Evolutionary conservation across 108 stramenopile species (phyloP), one percentile per base, ranked within the genome.

Genomic region (Cyclotella cryptica): DNA sequence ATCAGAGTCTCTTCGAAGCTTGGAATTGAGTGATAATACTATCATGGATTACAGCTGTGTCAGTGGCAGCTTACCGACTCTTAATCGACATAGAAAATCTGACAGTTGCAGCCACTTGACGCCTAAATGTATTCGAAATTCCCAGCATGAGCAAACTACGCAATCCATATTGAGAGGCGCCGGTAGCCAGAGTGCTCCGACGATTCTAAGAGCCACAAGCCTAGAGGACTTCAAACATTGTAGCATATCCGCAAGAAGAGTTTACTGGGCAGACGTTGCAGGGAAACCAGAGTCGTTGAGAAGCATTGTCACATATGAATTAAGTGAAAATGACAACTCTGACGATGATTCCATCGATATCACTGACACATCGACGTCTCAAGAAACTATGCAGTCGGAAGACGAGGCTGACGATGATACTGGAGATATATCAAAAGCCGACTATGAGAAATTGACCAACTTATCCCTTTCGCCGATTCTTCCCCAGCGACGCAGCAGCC

Each of bases 1-100:
- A 7, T 61, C 60, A 15, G 60, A 61, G n/a, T 61, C 60, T 61
- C 60, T 61, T 61, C 60, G 60, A 15, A 61, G 60, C 19, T 21
- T 61, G 15, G 60, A 61, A 39, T 10, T 61, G 30, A 61, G 60
- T 61, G 60, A 61, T 21, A 61, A 15, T 15, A 39, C 35, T 12
- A 13, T 39, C 30, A 35, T 21, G 35, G 35, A 35, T 35, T 35
- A 29, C 2, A 39, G 21, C 24, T n/a, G 13, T 9, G 0, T 61
- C 35, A 39, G 60, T 39, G 15, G 12, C 30, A 61, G 60, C 60
- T 39, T 29, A 3, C 60, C 60, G 7, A 15, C 60, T 0, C 14
- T 11, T 39, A 17, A 39, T 1, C 13, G 60, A 13, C 35, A 14
- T 14, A 4, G 1, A 9, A 49, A 29, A 30, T 35, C 60, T 24